These are phyloP conservation scores for Platanus orientalis DNA, from an alignment of 164 flowering plant species.

Conservation along the genomic window DNA sequence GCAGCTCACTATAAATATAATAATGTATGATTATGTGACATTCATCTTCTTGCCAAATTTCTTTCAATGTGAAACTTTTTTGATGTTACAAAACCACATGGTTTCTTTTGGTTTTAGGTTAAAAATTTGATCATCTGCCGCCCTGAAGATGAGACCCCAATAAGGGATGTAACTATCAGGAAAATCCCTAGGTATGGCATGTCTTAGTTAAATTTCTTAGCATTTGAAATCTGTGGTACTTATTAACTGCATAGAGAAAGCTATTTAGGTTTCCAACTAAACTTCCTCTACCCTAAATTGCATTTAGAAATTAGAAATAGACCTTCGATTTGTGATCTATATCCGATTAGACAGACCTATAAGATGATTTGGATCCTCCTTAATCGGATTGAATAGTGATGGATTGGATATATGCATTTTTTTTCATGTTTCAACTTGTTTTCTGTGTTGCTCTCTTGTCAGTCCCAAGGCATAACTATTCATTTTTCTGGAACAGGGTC, in stretches of 20 bases:
- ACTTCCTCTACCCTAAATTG: no score
- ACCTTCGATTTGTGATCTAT: no score
- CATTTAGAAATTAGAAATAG: no score
- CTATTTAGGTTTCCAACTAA: no score
- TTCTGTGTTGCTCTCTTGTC: not conserved
- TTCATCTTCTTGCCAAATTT: not conserved
- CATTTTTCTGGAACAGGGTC: constrained; percentile 34
- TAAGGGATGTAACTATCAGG: constrained; percentile 44
- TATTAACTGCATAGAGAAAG: no score
- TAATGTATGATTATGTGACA: not conserved
- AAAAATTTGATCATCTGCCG: constrained; percentile 49
- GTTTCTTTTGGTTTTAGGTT: constrained; percentile 29
- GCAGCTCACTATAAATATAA: not conserved
- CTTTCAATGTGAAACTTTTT: no score
- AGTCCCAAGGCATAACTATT: not conserved
- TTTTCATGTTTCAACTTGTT: not conserved
- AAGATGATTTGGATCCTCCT: no score
- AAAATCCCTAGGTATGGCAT: constrained; percentile 49
- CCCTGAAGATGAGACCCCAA: constrained; percentile 52
- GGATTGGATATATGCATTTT: no score
- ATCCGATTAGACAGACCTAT: no score
- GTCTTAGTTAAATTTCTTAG: not conserved
- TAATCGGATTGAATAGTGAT: no score
- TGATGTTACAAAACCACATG: not conserved
- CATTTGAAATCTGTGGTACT: no score